Conservation (phyloP, 805 yeast species). For the Candida nitratophila region DNA sequence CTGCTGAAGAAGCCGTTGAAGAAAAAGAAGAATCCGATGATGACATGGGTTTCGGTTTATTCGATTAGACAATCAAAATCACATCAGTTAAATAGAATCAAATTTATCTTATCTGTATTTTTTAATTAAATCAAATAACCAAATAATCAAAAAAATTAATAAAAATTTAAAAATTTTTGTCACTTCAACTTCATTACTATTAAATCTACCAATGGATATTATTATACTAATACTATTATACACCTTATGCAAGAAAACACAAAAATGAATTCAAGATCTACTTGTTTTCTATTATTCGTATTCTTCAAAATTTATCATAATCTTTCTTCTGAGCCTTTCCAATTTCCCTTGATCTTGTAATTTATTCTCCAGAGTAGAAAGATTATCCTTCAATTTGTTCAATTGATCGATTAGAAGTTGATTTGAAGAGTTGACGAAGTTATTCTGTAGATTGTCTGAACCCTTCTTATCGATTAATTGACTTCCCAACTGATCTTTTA, state of each 20-base stretch:
- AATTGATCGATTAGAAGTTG: constrained; percentile 14
- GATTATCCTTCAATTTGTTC: constrained; percentile 5
- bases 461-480: constrained; percentile 4
- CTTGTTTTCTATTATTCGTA: neutral
- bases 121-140: neutral
- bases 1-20: constrained; percentile 53
- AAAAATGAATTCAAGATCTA: neutral
- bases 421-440: constrained; percentile 15
- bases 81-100: neutral
- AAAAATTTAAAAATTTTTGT: neutral
- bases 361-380: constrained; percentile 10
- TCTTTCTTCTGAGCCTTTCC: neutral
- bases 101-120: too few relatives aligned
- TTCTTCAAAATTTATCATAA: neutral
- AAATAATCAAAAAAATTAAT: neutral
- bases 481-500: constrained; percentile 8
- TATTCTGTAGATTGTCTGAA: constrained; percentile 10
- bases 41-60: constrained; percentile 66
- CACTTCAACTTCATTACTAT: neutral
- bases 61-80: constrained; percentile 22
- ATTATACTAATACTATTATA: neutral
- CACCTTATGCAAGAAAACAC: neutral
- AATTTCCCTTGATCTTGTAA: constrained; percentile 4
- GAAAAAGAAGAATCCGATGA: constrained; percentile 60
- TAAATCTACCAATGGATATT: neutral